These are phyloP conservation scores for Talaromyces thailandensis DNA, from an alignment of 495 filamentous ascomycete species.

Conservation along the genomic window DNA sequence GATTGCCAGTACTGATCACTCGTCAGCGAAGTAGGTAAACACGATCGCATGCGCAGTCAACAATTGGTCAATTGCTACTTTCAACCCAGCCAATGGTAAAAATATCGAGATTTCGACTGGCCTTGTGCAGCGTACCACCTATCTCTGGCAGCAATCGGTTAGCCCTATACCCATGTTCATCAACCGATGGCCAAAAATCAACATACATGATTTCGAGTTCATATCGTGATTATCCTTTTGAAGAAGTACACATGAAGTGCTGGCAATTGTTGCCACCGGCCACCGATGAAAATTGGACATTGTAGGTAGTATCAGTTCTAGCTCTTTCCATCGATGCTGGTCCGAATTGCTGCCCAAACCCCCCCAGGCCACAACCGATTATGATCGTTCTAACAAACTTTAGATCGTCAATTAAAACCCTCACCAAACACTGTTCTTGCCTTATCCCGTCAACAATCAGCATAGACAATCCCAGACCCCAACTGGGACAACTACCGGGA, in stretches of 20 bases:
- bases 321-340: background rate
- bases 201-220: background rate
- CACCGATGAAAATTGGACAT: background rate
- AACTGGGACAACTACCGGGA: background rate
- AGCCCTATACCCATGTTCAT: background rate
- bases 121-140: background rate
- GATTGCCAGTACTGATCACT: background rate
- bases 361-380: background rate
- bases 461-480: background rate
- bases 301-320: background rate
- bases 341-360: slow-evolving; percentile 4
- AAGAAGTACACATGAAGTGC: background rate
- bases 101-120: background rate
- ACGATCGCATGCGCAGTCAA: background rate
- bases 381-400: background rate
- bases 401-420: slow-evolving; percentile 1
- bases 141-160: background rate
- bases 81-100: background rate
- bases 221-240: background rate
- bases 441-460: background rate
- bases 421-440: background rate
- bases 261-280: background rate
- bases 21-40: background rate
- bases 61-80: background rate
- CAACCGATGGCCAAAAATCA: background rate